phyloP scores from a whole-genome alignment of 2,329 filamentous ascomycete species.

The Phaeophleospora eucalypticola region DNA sequence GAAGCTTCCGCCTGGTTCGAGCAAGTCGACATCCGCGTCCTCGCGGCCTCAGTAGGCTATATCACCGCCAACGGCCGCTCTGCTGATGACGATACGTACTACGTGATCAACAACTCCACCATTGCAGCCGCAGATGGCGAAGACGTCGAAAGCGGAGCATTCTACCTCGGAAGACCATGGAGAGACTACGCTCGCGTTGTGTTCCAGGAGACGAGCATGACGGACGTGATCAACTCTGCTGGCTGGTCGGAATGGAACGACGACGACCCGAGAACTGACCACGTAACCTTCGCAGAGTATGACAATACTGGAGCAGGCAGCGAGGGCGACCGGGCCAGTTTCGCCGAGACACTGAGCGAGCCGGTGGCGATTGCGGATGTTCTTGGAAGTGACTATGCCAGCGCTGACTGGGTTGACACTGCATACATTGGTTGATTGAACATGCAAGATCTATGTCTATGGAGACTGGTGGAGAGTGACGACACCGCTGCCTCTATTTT shows the following conservation, averaged over 20 bases:
- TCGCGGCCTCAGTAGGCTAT: constrained; percentile 40
- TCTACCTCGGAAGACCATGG: constrained; percentile 54
- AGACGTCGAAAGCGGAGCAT: constrained; percentile 37
- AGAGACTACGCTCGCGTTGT: constrained; percentile 49
- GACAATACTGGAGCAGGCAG: constrained; percentile 56
- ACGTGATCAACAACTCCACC: constrained; percentile 54
- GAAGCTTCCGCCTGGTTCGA: constrained; percentile 51
- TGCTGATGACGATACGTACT: constrained; percentile 41
- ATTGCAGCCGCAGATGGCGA: constrained; percentile 42
- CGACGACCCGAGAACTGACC: constrained; percentile 46
- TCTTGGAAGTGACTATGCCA: constrained; percentile 42
- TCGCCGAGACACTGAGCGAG: constrained; percentile 39
- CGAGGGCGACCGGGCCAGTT: constrained; percentile 50
- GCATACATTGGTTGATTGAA: constrained; percentile 30
- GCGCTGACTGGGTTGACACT: constrained; percentile 40
- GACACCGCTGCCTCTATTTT: constrained; percentile 7
- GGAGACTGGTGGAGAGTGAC: neutral
- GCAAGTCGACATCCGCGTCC: constrained; percentile 45
- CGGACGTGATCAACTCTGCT: constrained; percentile 53
- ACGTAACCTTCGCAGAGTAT: constrained; percentile 58
- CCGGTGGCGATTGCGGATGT: constrained; percentile 44
- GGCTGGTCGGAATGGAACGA: constrained; percentile 58
- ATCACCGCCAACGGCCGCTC: constrained; percentile 44
- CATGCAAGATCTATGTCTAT: neutral
- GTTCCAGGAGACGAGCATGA: constrained; percentile 51